Evolutionary conservation across 2,329 filamentous ascomycete genomes (phyloP), one percentile per base, ranked within the genome.

Genomic region (Amesomyces nigricolor): DNA sequence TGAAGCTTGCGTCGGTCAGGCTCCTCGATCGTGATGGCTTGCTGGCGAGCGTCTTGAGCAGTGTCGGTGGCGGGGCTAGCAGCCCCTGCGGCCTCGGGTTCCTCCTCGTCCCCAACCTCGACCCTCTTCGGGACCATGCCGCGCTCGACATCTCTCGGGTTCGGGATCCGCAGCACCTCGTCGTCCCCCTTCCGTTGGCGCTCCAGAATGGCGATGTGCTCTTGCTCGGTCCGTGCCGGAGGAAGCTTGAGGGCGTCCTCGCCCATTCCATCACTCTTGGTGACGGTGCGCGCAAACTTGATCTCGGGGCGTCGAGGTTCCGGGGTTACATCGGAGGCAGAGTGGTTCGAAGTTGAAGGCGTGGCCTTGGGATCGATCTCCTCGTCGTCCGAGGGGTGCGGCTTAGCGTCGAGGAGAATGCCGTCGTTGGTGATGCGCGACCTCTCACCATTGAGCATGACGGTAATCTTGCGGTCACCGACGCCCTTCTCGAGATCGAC

Each of bases 151-250:
- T 97, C 94, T 63, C 91, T 79, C 1, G 94, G 94, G 17, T 91
- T 91, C 0, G 94, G 94, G 64, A 99, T 97, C 40, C 90, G 86
- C 43, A 97, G 74, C 0, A 91, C 83, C 35, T 85, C 84, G 51
- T 83, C 86, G 54, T 88, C 85, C 59, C 84, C 83, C 1, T 89
- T 86, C 38, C 91, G 82, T 68, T 96, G 92, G 32, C 87, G 86
- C 68, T 96, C 84, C 13, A 96, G 70, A 64, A 97, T 94, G 5
- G 88, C 88, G 65, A 96, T 95, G 66, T 95, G 89, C 58, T 91
- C 87, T 53, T 90, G 87, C 44, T 87, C 78, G 35, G 79, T 76
- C 47, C 81, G 69, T 0, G 81, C 80, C 9, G 86, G 74, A 49
- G 72, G 73, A 19, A 76, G 62, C 51, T 78, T 73, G n/a, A 72